A percentile compares a stretch with the other conserved stretches of the same genome.
Conservation (phyloP, 306 rosid genomes). For the Vicia sativa region DNA sequence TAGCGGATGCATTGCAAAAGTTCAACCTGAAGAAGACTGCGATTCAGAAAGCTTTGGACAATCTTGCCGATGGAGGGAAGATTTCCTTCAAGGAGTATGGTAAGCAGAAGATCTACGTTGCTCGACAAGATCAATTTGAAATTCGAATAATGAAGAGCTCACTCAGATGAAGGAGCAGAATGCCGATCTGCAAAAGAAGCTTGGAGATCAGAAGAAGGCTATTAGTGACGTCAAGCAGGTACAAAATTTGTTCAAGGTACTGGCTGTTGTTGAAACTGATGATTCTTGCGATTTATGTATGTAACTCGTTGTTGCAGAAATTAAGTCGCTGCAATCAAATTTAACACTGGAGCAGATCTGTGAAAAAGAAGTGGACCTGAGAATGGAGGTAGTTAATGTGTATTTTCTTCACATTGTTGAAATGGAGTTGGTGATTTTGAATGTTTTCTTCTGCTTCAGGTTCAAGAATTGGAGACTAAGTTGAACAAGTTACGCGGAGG, state of each 20-base stretch:
- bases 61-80: constrained; percentile 64
- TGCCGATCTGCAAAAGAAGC: constrained; percentile 61
- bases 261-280: constrained; percentile 5
- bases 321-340: constrained; percentile 70
- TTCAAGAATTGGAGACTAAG: constrained; percentile 70
- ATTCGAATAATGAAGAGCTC: constrained; percentile 77
- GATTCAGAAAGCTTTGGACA: constrained; percentile 80
- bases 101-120: constrained; percentile 91
- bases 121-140: constrained; percentile 81
- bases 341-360: constrained; percentile 79
- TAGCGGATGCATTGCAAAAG: constrained; percentile 86
- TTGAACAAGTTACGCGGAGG: constrained; percentile 75
- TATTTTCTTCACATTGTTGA: constrained; percentile 10
- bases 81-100: constrained; percentile 95
- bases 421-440: constrained; percentile 24
- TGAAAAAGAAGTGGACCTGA: constrained; percentile 64
- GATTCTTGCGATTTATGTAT: constrained; percentile 10
- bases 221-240: constrained; percentile 73
- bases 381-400: constrained; percentile 63
- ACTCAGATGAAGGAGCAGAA: constrained; percentile 81
- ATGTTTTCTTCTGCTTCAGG: constrained; percentile 59
- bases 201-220: constrained; percentile 57
- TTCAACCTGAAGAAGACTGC: constrained; percentile 84
- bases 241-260: constrained; percentile 21
- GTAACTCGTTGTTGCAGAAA: constrained; percentile 60